A percentile compares a stretch with the other conserved stretches of the same genome.
phyloP scores from a whole-genome alignment of 2,329 filamentous ascomycete species.

The Xylariomycetidae sp. region DNA sequence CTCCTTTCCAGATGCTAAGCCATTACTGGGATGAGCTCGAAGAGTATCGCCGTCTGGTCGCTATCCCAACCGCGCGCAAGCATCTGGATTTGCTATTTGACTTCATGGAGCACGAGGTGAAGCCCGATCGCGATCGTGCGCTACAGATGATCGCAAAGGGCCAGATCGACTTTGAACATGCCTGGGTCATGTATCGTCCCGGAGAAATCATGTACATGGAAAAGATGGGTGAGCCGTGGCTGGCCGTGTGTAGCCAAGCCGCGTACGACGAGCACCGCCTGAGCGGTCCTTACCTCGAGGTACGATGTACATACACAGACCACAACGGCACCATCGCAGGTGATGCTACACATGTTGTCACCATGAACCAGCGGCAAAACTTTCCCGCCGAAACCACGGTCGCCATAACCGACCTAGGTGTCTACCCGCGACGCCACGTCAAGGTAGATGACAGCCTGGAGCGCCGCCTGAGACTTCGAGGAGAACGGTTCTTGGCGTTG shows the following conservation, averaged over 20 bases:
- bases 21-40: conserved; percentile 25
- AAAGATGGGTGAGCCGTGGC: conserved; percentile 20
- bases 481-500: conserved; percentile 18
- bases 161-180: conserved; percentile 19
- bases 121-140: conserved; percentile 13
- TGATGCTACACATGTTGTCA: conserved; percentile 9
- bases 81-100: conserved; percentile 24
- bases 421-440: conserved; percentile 19
- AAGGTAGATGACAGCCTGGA: conserved; percentile 17
- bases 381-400: conserved; percentile 22
- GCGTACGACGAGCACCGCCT: conserved; percentile 18
- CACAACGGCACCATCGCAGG: conserved; percentile 17
- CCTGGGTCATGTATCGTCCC: conserved; percentile 23
- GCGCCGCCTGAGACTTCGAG: conserved; percentile 12
- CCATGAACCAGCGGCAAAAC: conserved; percentile 14
- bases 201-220: conserved; percentile 22
- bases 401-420: conserved; percentile 16
- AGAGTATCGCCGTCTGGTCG: conserved; percentile 12
- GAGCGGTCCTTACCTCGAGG: conserved; percentile 18
- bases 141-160: conserved; percentile 21
- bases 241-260: conserved; percentile 19
- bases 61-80: conserved; percentile 5
- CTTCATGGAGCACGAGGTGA: conserved; percentile 25
- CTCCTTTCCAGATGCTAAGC: conserved; percentile 22
- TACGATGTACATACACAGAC: conserved; percentile 21